phyloP scores from a whole-genome alignment of 805 yeast species.

The Starmerella sp. region DNA sequence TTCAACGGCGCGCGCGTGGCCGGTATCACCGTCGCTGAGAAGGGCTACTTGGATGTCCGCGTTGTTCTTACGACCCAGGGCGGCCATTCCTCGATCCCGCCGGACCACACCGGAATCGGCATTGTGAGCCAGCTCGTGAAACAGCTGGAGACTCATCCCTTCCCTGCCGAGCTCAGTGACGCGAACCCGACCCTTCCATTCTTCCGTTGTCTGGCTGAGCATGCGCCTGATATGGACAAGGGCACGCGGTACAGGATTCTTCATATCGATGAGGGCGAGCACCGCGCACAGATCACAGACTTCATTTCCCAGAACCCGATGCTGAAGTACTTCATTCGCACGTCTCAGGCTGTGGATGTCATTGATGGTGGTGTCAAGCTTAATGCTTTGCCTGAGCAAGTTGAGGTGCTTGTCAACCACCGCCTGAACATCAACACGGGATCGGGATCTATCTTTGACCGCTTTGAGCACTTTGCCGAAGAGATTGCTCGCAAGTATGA shows the following conservation, averaged over 20 bases:
- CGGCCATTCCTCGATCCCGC: constrained; percentile 73
- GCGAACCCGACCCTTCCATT: constrained; percentile 50
- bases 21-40: constrained; percentile 49
- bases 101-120: constrained; percentile 73
- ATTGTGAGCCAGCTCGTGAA: constrained; percentile 50
- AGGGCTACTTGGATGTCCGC: constrained; percentile 43
- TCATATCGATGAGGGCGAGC: constrained; percentile 15
- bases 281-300: constrained; percentile 13
- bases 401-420: constrained; percentile 46
- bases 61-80: constrained; percentile 53
- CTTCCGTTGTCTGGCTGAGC: constrained; percentile 51
- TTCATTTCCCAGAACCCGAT: constrained; percentile 13
- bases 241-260: constrained; percentile 16
- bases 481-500: constrained; percentile 38
- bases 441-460: constrained; percentile 34
- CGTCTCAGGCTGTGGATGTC: constrained; percentile 59
- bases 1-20: constrained; percentile 41
- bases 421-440: constrained; percentile 50
- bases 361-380: constrained; percentile 63
- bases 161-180: constrained; percentile 38
- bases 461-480: constrained; percentile 28
- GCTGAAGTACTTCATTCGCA: constrained; percentile 36
- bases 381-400: constrained; percentile 65
- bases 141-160: constrained; percentile 48
- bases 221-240: constrained; percentile 14